Base-by-base conservation (phyloP, 1,284 basidiomycete genomes). In the Leccinum pachyderme region DNA sequence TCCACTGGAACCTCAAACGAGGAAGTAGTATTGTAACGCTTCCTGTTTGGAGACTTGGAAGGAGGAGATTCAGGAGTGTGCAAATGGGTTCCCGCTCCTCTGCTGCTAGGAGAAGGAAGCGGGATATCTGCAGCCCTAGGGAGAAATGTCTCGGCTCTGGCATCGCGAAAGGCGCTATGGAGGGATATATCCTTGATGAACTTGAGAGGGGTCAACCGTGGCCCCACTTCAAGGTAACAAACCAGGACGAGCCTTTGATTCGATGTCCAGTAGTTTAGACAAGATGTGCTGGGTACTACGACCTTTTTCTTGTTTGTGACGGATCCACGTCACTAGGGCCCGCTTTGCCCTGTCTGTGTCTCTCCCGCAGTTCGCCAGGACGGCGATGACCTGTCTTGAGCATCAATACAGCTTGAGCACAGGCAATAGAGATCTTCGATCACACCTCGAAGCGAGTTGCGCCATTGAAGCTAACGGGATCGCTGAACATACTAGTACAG, bases 211-310 rank as follows among this genome's bases (percentile, higher is more conserved):
- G 47, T 70, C 29, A 69, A 47, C 8, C 24, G 35, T n/a, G 27
- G 27, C 9, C 37, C 5, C 18, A 3, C 13, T 12, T 9, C 5
- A 15, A 29, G 35, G 4, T 5, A 13, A 52, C 5, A 5, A 11
- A 18, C 6, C 28, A 32, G 24, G 32, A 70, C 67, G 33, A 28
- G 29, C 68, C 67, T 72, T 73, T 35, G 57, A 56, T 51, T 70
- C 68, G 15, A 70, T 58, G n/a, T 66, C 64, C 25, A 57, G 54
- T 12, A 70, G 44, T 46, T 70, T 70, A 41, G 13, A 37, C 25
- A 73, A 50, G 22, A 70, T 72, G 46, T 70, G 68, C 12, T 73
- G 65, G 4, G 68, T 70, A 35, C 45, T 60, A 5, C 68, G 67
- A 31, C 63, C 57, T 44, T 73, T 70, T 4, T 24, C 37, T 51